phyloP scores from a whole-genome alignment of 139 green algal species.

The Limnomonas spitsbergensis region DNA sequence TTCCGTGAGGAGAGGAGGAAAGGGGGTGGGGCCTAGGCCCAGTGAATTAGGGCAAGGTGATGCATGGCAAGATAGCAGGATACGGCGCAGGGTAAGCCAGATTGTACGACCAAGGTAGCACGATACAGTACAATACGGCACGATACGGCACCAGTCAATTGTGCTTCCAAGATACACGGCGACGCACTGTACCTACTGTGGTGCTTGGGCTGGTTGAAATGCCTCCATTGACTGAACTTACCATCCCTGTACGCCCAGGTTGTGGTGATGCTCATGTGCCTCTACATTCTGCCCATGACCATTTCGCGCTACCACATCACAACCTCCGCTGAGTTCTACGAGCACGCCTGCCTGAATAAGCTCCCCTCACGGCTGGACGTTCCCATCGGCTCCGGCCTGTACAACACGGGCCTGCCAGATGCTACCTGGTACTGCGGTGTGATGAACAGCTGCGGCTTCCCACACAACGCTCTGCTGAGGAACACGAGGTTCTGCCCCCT shows the following conservation, averaged over 20 bases:
- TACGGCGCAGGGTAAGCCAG: too few relatives aligned
- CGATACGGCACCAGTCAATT: too few relatives aligned
- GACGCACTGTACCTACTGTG: too few relatives aligned
- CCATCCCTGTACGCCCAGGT: not conserved
- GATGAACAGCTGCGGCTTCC: constrained; percentile 33
- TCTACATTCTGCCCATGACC: constrained; percentile 69
- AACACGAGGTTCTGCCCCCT: constrained; percentile 16
- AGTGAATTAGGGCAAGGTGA: too few relatives aligned
- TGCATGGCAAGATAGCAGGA: too few relatives aligned
- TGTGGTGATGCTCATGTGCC: constrained; percentile 77
- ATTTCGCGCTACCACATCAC: not conserved
- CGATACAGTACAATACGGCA: too few relatives aligned
- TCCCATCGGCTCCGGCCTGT: not conserved
- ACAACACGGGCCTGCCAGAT: not conserved
- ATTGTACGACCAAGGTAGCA: too few relatives aligned
- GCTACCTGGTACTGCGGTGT: constrained; percentile 17
- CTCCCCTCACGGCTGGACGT: not conserved
- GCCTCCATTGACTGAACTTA: too few relatives aligned
- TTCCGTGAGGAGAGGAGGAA: too few relatives aligned
- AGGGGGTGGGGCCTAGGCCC: too few relatives aligned
- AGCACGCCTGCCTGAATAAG: not conserved
- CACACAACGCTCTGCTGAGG: not conserved
- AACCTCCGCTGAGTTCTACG: constrained; percentile 11
- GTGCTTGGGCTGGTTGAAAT: too few relatives aligned
- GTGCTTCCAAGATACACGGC: too few relatives aligned